Conservation (phyloP, 768 basidiomycete genomes). For the Kwoniella dendrophila region DNA sequence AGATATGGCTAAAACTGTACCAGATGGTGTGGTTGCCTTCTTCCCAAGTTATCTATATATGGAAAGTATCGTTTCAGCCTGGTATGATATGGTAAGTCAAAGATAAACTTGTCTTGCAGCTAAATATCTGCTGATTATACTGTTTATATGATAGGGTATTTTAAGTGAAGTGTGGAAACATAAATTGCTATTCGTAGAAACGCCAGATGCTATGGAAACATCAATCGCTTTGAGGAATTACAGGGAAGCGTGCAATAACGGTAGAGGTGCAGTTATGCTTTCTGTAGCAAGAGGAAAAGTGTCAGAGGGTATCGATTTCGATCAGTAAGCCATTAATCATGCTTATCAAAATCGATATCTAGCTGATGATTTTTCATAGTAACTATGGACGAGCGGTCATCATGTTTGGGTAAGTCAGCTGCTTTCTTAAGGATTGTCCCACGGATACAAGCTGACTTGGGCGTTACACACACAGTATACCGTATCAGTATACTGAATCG, state of each 20-base stretch:
- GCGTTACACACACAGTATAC: constrained; percentile 64
- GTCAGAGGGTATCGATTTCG: constrained; percentile 99
- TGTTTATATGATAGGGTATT: constrained; percentile 70
- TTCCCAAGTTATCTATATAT: constrained; percentile 99
- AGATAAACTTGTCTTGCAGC: neutral
- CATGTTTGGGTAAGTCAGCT: constrained; percentile 84
- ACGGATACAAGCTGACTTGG: constrained; percentile 12
- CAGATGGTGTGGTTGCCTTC: constrained; percentile 97
- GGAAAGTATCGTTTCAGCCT: constrained; percentile 99
- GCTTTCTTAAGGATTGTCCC: neutral
- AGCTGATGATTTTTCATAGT: constrained; percentile 28
- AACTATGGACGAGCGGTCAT: constrained; percentile 98
- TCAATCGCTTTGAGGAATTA: constrained; percentile 98
- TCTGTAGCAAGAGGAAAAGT: constrained; percentile 99
- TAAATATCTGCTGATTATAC: neutral
- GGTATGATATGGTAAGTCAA: constrained; percentile 95
- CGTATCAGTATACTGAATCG: constrained; percentile 97
- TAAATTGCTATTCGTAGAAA: constrained; percentile 98
- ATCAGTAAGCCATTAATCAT: constrained; percentile 68
- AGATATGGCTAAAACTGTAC: constrained; percentile 96
- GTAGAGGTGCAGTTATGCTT: constrained; percentile 90
- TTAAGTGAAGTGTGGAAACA: constrained; percentile 99
- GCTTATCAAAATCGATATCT: too few species aligned
- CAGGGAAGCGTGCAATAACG: constrained; percentile 96
- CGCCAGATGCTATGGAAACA: constrained; percentile 97